A percentile compares a stretch with the other conserved stretches of the same genome.
Evolutionary conservation across 768 basidiomycete genomes (phyloP).

Genomic region (Gelatoporia subvermispora): DNA sequence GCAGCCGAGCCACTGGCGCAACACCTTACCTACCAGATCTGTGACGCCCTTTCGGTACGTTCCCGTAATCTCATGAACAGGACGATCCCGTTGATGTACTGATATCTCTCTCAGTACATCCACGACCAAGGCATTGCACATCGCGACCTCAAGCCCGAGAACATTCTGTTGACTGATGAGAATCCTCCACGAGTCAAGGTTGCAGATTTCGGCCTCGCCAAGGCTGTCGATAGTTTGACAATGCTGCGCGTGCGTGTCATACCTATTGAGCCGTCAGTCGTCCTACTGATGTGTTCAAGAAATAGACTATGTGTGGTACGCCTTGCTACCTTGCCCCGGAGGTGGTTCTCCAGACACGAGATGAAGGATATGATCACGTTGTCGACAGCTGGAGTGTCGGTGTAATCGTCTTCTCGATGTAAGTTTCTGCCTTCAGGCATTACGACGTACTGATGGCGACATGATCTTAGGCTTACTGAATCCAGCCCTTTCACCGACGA

Average conservation of each 20-base stretch:
- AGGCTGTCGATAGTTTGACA: constrained; percentile 75
- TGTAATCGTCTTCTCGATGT: constrained; percentile 93
- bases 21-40: constrained; percentile 79
- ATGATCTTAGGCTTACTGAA: constrained; percentile 60
- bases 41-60: constrained; percentile 68
- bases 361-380: constrained; percentile 75
- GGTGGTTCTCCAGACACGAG: constrained; percentile 64
- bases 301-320: constrained; percentile 92
- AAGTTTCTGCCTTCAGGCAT: constrained; percentile 20
- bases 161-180: constrained; percentile 78
- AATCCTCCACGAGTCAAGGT: constrained; percentile 80
- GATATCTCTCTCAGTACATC: constrained; percentile 42
- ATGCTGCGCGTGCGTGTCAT: constrained; percentile 60
- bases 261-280: too few species aligned
- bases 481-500: constrained; percentile 79
- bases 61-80: not conserved
- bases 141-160: constrained; percentile 97
- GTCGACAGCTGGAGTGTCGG: constrained; percentile 98
- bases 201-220: constrained; percentile 94
- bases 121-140: constrained; percentile 79
- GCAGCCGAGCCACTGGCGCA: constrained; percentile 52
- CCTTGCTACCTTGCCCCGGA: constrained; percentile 93
- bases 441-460: not conserved
- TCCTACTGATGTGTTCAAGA: constrained; percentile 4
- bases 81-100: not conserved